A percentile compares a stretch with the other conserved stretches of the same genome.
phyloP scores from a whole-genome alignment of 1,284 basidiomycete species.

The Afroboletus lepidellus region DNA sequence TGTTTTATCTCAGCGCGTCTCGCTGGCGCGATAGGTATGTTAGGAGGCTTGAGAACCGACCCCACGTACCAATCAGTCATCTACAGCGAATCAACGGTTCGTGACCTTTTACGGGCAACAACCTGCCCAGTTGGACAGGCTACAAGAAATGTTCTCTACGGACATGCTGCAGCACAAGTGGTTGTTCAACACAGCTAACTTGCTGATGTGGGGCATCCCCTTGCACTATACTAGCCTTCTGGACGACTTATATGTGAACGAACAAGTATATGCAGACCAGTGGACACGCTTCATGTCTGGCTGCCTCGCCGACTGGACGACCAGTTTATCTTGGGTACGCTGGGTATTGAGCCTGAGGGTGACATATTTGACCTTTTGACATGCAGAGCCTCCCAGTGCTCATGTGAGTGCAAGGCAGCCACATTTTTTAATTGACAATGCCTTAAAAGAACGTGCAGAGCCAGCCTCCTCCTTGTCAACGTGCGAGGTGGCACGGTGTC shows the following conservation, averaged over 20 bases:
- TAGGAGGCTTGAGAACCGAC: neutral
- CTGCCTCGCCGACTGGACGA: constrained; percentile 32
- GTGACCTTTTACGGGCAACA: constrained; percentile 28
- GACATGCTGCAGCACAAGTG: constrained; percentile 23
- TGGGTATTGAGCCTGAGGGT: neutral
- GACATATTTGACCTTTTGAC: constrained; percentile 15
- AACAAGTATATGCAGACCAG: constrained; percentile 35
- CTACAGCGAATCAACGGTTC: constrained; percentile 31
- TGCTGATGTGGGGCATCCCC: constrained; percentile 33
- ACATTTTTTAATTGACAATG: no score
- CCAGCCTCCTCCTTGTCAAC: constrained; percentile 27
- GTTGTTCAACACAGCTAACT: constrained; percentile 16
- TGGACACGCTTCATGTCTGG: constrained; percentile 32
- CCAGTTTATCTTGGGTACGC: constrained; percentile 29
- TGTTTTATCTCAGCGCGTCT: constrained; percentile 25
- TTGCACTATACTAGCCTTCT: constrained; percentile 22
- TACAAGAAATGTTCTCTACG: constrained; percentile 28
- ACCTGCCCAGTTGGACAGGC: constrained; percentile 31
- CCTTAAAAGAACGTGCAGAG: constrained; percentile 13
- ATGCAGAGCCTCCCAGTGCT: constrained; percentile 25
- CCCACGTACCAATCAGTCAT: neutral
- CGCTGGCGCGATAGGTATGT: constrained; percentile 26
- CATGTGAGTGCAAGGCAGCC: constrained; percentile 24
- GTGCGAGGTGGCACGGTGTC: constrained; percentile 23
- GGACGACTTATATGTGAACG: constrained; percentile 32